Conservation (phyloP, 768 basidiomycete species). For the Phanerochaete sordida region DNA sequence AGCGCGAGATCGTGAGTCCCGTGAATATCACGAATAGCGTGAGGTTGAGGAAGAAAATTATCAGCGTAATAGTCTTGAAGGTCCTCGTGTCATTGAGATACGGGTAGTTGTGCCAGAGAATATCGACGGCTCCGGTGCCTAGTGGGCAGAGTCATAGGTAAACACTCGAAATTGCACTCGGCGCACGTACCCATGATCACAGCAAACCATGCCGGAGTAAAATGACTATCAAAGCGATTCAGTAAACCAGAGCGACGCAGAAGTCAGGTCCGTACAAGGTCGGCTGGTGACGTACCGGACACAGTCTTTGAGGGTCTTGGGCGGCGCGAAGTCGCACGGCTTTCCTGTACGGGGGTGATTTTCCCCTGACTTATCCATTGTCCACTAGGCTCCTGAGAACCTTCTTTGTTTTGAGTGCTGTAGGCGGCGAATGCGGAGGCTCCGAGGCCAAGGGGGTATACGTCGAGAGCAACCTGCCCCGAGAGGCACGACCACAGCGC, state of each 20-base stretch:
- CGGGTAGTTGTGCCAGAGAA: conserved; percentile 55
- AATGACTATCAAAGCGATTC: conserved; percentile 34
- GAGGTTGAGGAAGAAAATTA: conserved; percentile 60
- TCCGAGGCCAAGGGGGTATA: too few relatives aligned
- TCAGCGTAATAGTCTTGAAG: conserved; percentile 40
- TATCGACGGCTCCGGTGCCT: conserved; percentile 51
- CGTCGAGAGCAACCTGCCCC: too few relatives aligned
- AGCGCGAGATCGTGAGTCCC: conserved; percentile 43
- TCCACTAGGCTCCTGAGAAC: too few relatives aligned
- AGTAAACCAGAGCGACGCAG: neutral
- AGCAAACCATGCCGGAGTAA: conserved; percentile 54
- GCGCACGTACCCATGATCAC: conserved; percentile 49
- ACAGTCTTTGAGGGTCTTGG: conserved; percentile 34
- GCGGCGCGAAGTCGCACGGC: neutral
- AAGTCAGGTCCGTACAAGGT: neutral
- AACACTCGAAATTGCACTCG: neutral
- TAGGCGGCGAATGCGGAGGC: too few relatives aligned
- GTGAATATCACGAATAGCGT: conserved; percentile 50
- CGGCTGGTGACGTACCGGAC: conserved; percentile 26
- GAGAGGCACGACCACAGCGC: too few relatives aligned
- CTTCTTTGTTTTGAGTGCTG: too few relatives aligned
- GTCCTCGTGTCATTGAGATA: conserved; percentile 41
- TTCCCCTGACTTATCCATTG: neutral
- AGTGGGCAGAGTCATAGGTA: neutral
- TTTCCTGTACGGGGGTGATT: neutral